Evolutionary conservation across 208 protist species (phyloP).

Genomic region (Vickermania ingenoplastis): DNA sequence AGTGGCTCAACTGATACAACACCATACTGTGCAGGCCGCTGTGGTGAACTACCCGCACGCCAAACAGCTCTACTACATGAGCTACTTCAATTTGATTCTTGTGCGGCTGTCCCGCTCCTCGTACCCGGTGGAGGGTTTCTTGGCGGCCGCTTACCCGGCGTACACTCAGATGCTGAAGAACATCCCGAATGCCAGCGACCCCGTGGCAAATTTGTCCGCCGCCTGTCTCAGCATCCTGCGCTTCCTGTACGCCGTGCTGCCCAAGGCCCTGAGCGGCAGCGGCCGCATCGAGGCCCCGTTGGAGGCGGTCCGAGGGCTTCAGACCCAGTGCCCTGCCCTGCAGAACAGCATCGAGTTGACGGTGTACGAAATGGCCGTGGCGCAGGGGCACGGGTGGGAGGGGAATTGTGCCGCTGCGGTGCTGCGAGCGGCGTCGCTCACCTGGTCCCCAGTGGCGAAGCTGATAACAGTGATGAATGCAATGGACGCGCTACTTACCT

Average conservation of each 20-base stretch:
- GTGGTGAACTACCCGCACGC: background rate
- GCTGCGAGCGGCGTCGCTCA: conserved; percentile 19
- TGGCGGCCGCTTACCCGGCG: background rate
- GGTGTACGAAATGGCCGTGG: background rate
- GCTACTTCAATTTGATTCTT: background rate
- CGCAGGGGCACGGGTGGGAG: conserved; percentile 19
- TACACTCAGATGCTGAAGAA: background rate
- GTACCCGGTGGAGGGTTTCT: background rate
- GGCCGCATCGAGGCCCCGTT: background rate
- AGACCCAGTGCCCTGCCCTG: background rate
- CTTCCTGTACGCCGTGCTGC: background rate
- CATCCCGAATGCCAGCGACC: background rate
- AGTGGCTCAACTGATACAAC: background rate
- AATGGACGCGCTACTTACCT: conserved; percentile 41
- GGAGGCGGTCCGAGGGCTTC: background rate
- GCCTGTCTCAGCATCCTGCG: background rate
- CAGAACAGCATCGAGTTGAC: background rate
- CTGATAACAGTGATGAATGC: conserved; percentile 59
- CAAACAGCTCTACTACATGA: background rate
- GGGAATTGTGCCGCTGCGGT: conserved; percentile 36
- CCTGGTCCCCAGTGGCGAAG: conserved; percentile 35
- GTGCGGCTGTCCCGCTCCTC: background rate
- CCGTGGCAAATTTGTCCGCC: background rate
- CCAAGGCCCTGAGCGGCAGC: background rate
- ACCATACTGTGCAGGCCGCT: background rate